phyloP scores from a whole-genome alignment of 1,284 basidiomycete species.

The Boletus semigastroideus region DNA sequence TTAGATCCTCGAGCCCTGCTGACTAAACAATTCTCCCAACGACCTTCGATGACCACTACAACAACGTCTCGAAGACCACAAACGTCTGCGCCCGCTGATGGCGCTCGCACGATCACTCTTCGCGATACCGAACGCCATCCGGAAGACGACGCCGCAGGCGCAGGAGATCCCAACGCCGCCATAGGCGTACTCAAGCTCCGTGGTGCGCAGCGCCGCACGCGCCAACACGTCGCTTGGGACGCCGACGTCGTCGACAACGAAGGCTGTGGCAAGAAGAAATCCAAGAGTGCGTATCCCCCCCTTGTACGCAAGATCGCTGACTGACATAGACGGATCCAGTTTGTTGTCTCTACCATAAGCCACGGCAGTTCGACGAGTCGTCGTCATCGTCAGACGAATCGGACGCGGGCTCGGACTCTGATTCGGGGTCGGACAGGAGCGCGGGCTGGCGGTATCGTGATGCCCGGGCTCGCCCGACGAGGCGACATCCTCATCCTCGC shows the following conservation, averaged over 20 bases:
- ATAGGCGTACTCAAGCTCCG: constrained; percentile 56
- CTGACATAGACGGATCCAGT: constrained; percentile 43
- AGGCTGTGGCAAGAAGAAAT: constrained; percentile 74
- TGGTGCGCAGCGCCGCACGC: constrained; percentile 43
- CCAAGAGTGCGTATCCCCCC: constrained; percentile 65
- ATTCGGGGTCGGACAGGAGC: constrained; percentile 37
- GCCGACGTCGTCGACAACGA: constrained; percentile 87
- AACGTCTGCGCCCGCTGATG: constrained; percentile 40
- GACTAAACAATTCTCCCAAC: constrained; percentile 16
- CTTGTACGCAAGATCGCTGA: not conserved
- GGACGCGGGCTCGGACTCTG: constrained; percentile 12
- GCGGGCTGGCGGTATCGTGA: not conserved
- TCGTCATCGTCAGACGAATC: constrained; percentile 50
- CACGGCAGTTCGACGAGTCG: constrained; percentile 75
- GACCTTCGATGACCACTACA: constrained; percentile 24
- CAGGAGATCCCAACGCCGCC: constrained; percentile 12
- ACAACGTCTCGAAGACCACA: constrained; percentile 27
- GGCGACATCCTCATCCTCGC: constrained; percentile 4
- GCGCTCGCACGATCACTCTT: constrained; percentile 49
- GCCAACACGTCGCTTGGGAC: constrained; percentile 67
- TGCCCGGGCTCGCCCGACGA: constrained; percentile 17
- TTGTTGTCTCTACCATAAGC: constrained; percentile 88
- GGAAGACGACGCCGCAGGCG: constrained; percentile 6
- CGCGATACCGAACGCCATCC: constrained; percentile 39
- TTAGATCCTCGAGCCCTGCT: constrained; percentile 16